These are phyloP conservation scores for Cercophora scortea DNA, from an alignment of 495 filamentous ascomycete genomes.

Conservation along the genomic window DNA sequence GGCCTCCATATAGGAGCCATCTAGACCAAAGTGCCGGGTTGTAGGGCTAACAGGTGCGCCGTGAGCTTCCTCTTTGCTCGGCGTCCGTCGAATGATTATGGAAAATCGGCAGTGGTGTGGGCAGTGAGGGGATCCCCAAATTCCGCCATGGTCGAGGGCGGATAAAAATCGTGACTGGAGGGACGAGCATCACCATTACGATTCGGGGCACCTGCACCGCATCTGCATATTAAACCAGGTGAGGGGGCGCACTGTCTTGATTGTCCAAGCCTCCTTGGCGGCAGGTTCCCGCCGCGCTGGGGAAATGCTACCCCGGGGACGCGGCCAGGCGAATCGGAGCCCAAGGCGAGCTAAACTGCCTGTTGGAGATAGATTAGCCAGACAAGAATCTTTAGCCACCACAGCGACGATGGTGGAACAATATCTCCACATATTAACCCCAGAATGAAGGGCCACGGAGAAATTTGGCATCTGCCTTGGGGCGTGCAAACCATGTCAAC, in stretches of 20 bases:
- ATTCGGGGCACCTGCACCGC: not conserved
- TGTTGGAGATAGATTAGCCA: conserved; percentile 19
- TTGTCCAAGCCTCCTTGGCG: not conserved
- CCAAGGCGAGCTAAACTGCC: conserved; percentile 4
- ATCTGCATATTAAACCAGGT: conserved; percentile 2
- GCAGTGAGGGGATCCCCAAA: not conserved
- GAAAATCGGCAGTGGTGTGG: not conserved
- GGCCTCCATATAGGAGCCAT: conserved; percentile 1
- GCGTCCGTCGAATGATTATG: not conserved
- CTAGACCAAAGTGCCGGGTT: not conserved
- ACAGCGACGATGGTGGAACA: not conserved
- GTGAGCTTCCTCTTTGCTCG: not conserved
- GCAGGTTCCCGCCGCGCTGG: not conserved
- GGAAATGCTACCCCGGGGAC: not conserved
- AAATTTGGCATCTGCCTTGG: not conserved
- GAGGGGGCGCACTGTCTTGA: not conserved
- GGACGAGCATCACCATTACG: not conserved
- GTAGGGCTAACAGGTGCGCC: not conserved
- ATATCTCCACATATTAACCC: conserved; percentile 4
- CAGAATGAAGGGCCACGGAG: not conserved
- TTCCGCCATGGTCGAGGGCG: not conserved
- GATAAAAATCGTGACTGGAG: conserved; percentile 1
- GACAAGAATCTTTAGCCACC: conserved; percentile 7
- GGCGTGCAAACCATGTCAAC: no score
- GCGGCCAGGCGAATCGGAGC: conserved; percentile 7